Evolutionary conservation across 2,329 filamentous ascomycete genomes (phyloP), one percentile per base, ranked within the genome.

Genomic region (Aspergillus tubingensis): DNA sequence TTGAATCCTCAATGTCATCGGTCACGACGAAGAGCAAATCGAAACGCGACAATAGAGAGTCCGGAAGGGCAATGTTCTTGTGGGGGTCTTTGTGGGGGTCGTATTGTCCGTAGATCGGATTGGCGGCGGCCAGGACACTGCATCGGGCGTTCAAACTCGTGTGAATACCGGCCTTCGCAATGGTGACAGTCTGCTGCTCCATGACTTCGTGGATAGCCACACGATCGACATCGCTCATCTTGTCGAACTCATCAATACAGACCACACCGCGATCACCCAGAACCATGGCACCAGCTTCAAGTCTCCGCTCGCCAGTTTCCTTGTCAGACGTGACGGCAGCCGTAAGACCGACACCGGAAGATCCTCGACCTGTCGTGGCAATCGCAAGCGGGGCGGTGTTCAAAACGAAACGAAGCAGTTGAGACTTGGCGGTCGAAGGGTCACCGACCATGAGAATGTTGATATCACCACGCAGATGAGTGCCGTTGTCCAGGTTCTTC

Each of bases 191-290:
- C 79, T 99, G 95, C 80, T 99, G 95, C 79, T 99, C 95, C 95
- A 99, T 99, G 67, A 99, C 95, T 91, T 99, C 95, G 85, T 99
- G 95, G 69, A 99, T 99, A 50, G 95, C 95, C 3, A 99, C 95
- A 74, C 95, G 88, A 77, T 99, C 95, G 60, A 98, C 89, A 74
- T 99, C 95, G 59, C 92, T 97, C 95, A 99, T 99, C 78, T 99
- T 99, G 81, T 99, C 95, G 68, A 99, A 99, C 73, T 99, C 95
- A 74, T 99, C 95, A 67, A 99, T 99, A 81, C 95, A 99, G 36
- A 99, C 95, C 10, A 99, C 94, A 68, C 95, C 95, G 64, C 95
- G 90, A 76, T 99, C 95, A 65, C 88, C 95, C 72, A 99, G 91
- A 62, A 99, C 95, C 95, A 99, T 99, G 65, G 95, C 95, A 85